Conservation (phyloP, 2,329 filamentous ascomycete species). For the Paecilomyces niveus region DNA sequence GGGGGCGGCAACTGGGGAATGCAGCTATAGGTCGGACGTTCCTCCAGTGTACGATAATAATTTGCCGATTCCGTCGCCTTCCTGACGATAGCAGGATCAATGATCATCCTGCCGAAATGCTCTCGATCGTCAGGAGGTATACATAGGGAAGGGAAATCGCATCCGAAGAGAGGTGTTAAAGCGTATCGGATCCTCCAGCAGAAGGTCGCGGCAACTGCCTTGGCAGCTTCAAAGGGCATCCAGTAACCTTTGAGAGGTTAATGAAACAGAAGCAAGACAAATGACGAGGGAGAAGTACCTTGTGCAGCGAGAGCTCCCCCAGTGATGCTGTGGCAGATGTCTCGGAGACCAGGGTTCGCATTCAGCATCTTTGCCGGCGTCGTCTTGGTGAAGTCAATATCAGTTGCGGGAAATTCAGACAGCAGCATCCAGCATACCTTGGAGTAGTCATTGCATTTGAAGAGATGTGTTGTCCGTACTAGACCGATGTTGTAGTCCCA, state of each 20-base stretch:
- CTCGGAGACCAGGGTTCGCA: slow-evolving; percentile 70
- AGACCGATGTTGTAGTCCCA: slow-evolving; percentile 97
- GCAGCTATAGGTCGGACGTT: slow-evolving; percentile 1
- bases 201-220: slow-evolving; percentile 81
- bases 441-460: slow-evolving; percentile 79
- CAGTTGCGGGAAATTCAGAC: not conserved
- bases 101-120: slow-evolving; percentile 61
- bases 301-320: slow-evolving; percentile 85
- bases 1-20: slow-evolving; percentile 3
- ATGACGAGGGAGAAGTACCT: slow-evolving; percentile 49
- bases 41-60: slow-evolving; percentile 26
- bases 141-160: slow-evolving; percentile 69
- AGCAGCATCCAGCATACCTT: slow-evolving; percentile 55
- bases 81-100: slow-evolving; percentile 50
- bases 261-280: not conserved
- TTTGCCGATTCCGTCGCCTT: slow-evolving; percentile 39
- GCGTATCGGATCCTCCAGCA: slow-evolving; percentile 78
- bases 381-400: slow-evolving; percentile 51
- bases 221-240: slow-evolving; percentile 86
- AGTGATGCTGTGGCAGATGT: slow-evolving; percentile 92
- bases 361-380: slow-evolving; percentile 76
- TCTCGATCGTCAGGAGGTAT: slow-evolving; percentile 51
- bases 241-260: slow-evolving; percentile 68
- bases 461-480: slow-evolving; percentile 88
- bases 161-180: slow-evolving; percentile 84